phyloP scores from a whole-genome alignment of 495 filamentous ascomycete genomes.

The Hypoxylon rickii region DNA sequence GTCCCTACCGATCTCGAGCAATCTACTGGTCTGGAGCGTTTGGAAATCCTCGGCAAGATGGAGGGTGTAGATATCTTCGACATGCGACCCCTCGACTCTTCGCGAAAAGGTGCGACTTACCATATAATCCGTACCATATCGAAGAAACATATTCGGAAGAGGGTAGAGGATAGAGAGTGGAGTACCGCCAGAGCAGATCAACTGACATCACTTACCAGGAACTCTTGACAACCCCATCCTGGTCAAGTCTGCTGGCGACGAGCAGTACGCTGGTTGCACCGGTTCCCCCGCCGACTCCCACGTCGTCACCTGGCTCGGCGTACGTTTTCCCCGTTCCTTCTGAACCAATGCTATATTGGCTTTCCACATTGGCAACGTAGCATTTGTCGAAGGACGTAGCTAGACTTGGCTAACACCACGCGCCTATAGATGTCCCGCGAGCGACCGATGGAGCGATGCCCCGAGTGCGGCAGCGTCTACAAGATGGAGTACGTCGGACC shows the following conservation, averaged over 20 bases:
- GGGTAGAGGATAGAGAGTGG: background rate
- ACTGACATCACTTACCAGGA: slow-evolving; percentile 56
- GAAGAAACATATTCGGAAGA: too few species aligned
- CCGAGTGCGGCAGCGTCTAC: slow-evolving; percentile 91
- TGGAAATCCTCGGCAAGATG: slow-evolving; percentile 99
- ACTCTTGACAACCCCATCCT: slow-evolving; percentile 88
- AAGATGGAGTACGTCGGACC: slow-evolving; percentile 97
- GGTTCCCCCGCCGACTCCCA: slow-evolving; percentile 92
- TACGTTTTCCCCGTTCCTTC: slow-evolving; percentile 49
- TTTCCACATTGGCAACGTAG: background rate
- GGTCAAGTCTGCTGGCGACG: slow-evolving; percentile 86
- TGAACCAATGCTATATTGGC: background rate
- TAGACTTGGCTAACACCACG: slow-evolving; percentile 15
- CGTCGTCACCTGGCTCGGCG: slow-evolving; percentile 83
- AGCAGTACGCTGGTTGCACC: slow-evolving; percentile 97
- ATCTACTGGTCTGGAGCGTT: slow-evolving; percentile 93
- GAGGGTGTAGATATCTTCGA: slow-evolving; percentile 98
- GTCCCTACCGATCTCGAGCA: slow-evolving; percentile 93
- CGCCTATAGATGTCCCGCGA: slow-evolving; percentile 74
- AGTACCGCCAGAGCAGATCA: background rate
- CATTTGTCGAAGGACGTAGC: background rate
- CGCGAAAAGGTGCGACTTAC: slow-evolving; percentile 70
- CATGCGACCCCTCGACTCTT: slow-evolving; percentile 93
- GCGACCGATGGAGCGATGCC: slow-evolving; percentile 89
- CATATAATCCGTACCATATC: too few species aligned